Evolutionary conservation across 169 alveolate species (phyloP).

Genomic region (Plasmodium ovale): DNA sequence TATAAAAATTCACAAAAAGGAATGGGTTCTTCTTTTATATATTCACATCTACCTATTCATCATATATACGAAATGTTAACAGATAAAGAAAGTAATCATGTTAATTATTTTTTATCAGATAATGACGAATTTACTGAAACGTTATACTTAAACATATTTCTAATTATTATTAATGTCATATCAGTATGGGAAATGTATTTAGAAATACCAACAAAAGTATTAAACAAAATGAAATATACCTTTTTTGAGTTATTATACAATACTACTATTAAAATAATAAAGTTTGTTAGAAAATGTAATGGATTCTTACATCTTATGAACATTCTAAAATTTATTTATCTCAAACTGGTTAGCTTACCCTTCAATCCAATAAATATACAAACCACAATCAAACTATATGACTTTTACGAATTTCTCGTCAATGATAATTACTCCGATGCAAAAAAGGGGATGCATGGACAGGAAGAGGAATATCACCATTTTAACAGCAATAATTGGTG

Average conservation of each 20-base stretch:
- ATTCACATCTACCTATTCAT: slow-evolving; percentile 12
- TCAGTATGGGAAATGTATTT: slow-evolving; percentile 64
- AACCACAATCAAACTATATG: slow-evolving; percentile 48
- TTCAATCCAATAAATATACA: slow-evolving; percentile 65
- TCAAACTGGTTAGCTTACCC: slow-evolving; percentile 61
- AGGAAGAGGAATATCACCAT: slow-evolving; percentile 14
- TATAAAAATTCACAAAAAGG: background rate
- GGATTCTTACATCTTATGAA: slow-evolving; percentile 49
- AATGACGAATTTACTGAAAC: slow-evolving; percentile 57
- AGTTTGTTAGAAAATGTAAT: slow-evolving; percentile 42
- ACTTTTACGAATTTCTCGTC: slow-evolving; percentile 58
- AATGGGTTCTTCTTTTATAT: background rate
- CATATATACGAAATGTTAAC: slow-evolving; percentile 49
- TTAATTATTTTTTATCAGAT: slow-evolving; percentile 27
- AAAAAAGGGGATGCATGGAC: background rate
- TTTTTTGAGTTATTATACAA: slow-evolving; percentile 75
- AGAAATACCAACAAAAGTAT: slow-evolving; percentile 64
- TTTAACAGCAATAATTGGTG: slow-evolving; percentile 32
- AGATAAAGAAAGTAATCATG: background rate
- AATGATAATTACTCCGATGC: background rate
- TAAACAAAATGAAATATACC: slow-evolving; percentile 72
- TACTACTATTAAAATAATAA: slow-evolving; percentile 64
- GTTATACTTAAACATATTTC: slow-evolving; percentile 33
- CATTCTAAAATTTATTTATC: slow-evolving; percentile 55
- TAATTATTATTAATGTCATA: slow-evolving; percentile 54